Evolutionary conservation across 139 green algal species (phyloP), one percentile per base, ranked within the genome.

Genomic region (Chlorella ohadii): DNA sequence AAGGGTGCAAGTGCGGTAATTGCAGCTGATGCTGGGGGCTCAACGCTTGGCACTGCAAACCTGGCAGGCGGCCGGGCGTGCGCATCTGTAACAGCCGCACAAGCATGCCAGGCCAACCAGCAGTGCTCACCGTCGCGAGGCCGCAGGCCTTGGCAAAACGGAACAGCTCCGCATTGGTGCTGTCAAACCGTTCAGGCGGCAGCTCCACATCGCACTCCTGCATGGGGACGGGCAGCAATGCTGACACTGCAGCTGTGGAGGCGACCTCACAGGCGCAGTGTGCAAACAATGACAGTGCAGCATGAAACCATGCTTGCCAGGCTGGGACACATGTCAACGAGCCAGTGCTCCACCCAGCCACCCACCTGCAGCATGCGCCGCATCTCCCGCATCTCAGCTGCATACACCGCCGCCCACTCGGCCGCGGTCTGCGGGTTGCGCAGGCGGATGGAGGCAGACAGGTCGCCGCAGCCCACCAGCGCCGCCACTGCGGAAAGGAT

Each of bases 381-480:
- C 85, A 92, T 90, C 82, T 92, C 89, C 55, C 33, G 72, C 31
- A 90, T 71, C 75, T 92, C 89, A 23, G 61, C 44, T 3, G 33
- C 16, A 51, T 79, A 87, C 38, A 87, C 79, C 36, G 31, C 36
- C 33, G 87, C 88, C 65, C 78, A 87, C 41, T 91, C 78, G 28
- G 78, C 74, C 51, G 88, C 78, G 15, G 44, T 85, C 81, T 89
- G 51, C n/a, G 85, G 80, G 36, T 65, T 47, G 20, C 33, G 78
- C 51, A 25, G 25, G 51, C 70, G 36, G 15, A 75, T 70, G 67
- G 68, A 36, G 7, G 57, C 39, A 12, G 36, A 80, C 34, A 77
- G 64, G n/a, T 51, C 41, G 23, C 65, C 33, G 31, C 31, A 19
- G n/a, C 25, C 44, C 44, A 23, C 41, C 78, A 84, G 78, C 41